These are phyloP conservation scores for Ganoderma sp. DNA, from an alignment of 1,284 basidiomycete genomes.

Conservation along the genomic window DNA sequence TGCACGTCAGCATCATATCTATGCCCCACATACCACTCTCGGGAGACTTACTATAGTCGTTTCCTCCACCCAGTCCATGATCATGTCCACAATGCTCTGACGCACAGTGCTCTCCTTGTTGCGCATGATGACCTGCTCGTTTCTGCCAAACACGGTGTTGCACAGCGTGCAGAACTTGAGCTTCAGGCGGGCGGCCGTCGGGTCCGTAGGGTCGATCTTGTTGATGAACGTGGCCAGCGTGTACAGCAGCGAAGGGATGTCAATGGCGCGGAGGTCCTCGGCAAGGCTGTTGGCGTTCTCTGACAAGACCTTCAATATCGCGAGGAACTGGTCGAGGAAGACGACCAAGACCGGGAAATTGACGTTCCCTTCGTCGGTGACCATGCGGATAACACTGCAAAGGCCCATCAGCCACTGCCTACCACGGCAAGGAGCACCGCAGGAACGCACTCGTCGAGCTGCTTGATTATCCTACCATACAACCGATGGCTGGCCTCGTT, in stretches of 20 bases:
- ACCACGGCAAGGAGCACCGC: background rate
- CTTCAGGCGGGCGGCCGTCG: slow-evolving; percentile 72
- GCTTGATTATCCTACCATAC: slow-evolving; percentile 69
- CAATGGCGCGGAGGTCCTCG: slow-evolving; percentile 66
- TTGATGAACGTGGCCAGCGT: slow-evolving; percentile 72
- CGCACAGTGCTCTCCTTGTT: slow-evolving; percentile 66
- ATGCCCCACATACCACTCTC: background rate
- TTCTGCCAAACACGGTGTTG: slow-evolving; percentile 69
- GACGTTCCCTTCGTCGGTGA: slow-evolving; percentile 47
- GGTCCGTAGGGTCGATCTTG: slow-evolving; percentile 59
- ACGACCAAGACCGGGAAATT: slow-evolving; percentile 64
- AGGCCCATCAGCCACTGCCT: background rate
- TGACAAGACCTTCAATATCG: slow-evolving; percentile 76
- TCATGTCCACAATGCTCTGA: slow-evolving; percentile 74
- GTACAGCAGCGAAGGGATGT: slow-evolving; percentile 71
- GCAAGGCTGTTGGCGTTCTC: slow-evolving; percentile 71
- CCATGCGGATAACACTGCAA: slow-evolving; percentile 52
- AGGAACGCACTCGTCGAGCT: slow-evolving; percentile 73
- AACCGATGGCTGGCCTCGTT: slow-evolving; percentile 76
- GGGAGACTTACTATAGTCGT: slow-evolving; percentile 50
- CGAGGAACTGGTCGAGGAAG: slow-evolving; percentile 83
- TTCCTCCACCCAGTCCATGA: slow-evolving; percentile 79
- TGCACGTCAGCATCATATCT: background rate
- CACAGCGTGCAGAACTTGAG: slow-evolving; percentile 79
- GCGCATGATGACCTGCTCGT: slow-evolving; percentile 65